phyloP scores from a whole-genome alignment of 768 basidiomycete species.

The Suillus decipiens region DNA sequence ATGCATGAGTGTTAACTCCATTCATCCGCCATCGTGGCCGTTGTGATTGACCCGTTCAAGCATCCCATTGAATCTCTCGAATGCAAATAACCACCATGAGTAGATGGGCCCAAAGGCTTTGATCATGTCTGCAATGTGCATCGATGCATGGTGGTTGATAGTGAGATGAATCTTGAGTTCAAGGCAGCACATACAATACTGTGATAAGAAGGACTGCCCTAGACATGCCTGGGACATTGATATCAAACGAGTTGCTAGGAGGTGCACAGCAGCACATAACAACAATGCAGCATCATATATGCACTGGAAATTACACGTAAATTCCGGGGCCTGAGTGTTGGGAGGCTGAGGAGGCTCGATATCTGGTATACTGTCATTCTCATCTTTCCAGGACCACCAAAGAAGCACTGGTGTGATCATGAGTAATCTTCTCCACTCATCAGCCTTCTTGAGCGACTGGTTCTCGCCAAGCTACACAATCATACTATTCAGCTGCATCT shows the following conservation, averaged over 20 bases:
- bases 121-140: conserved; percentile 38
- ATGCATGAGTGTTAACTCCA: neutral
- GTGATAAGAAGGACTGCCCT: neutral
- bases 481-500: too few species aligned
- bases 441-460: neutral
- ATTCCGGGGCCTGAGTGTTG: neutral
- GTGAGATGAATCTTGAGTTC: neutral
- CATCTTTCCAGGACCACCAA: neutral
- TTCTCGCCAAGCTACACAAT: neutral
- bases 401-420: neutral
- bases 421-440: neutral
- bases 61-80: conserved; percentile 37
- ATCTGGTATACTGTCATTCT: neutral
- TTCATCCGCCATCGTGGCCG: neutral
- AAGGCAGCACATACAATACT: neutral
- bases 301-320: neutral
- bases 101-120: conserved; percentile 37
- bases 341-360: neutral
- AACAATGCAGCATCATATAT: neutral
- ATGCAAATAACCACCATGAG: conserved; percentile 38
- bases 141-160: conserved; percentile 39
- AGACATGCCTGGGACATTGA: neutral
- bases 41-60: conserved; percentile 21
- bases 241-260: neutral
- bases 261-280: neutral